Evolutionary conservation across 2,329 filamentous ascomycete genomes (phyloP), one percentile per base, ranked within the genome.

Genomic region (Nothophoma quercina): DNA sequence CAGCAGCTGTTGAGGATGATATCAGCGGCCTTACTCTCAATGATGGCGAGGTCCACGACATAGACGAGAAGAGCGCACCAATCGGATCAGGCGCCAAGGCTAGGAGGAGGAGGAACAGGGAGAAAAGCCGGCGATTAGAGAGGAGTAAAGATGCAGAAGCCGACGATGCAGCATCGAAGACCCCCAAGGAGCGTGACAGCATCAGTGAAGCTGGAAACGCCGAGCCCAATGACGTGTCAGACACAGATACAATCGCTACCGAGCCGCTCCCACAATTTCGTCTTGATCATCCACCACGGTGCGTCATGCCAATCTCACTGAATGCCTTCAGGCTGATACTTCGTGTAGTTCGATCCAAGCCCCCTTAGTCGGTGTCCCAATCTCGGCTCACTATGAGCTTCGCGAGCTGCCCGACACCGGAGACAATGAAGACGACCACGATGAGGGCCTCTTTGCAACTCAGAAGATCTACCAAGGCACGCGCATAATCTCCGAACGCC

Each of bases 401-500:
- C 51, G 44, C 9, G 15, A 35, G n/a, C 22, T 51, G 5, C 38
- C 44, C 18, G 29, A 12, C 22, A 25, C 19, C 18, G 33, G 9
- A 7, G 15, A 30, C 7, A 12, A 29, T 12, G 16, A 41, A 16
- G 15, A 28, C 18, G 28, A 23, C 13, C 33, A 23, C 10, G 40
- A 50, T 8, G 29, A 51, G 29, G 56, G 51, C 8, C 16, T 59
- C 23, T 62, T 62, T 26, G 59, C 61, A 6, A 59, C 36, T 1
- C 21, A 41, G 15, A 15, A 18, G 10, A 58, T 64, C 22, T 2
- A 34, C 13, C 19, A 18, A 32, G 61, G 59, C 30, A 62, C 55
- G 1, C 59, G 61, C 22, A 54, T 64, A 29, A 60, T 64, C 21
- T 45, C 34, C 18, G 61, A 64, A 29, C 55, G 40, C 9, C 50